A percentile compares a stretch with the other conserved stretches of the same genome.
These are phyloP conservation scores for Boletus insuetus DNA, from an alignment of 768 basidiomycete species.

Conservation along the genomic window DNA sequence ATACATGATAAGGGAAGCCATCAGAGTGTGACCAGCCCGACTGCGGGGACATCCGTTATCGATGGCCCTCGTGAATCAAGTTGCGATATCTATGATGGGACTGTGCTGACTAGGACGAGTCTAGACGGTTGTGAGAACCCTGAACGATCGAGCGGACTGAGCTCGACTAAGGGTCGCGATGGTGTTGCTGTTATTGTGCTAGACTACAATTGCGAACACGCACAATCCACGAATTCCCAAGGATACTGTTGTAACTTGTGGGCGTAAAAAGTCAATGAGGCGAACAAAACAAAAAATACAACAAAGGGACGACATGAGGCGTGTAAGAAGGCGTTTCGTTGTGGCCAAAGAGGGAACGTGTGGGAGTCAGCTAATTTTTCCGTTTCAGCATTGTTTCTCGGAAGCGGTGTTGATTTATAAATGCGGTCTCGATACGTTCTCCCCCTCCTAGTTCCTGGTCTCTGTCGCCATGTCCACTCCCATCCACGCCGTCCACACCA, in stretches of 20 bases:
- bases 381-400: constrained; percentile 20
- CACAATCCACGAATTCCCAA: neutral
- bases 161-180: constrained; percentile 7
- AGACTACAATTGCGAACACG: constrained; percentile 13
- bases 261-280: neutral
- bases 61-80: constrained; percentile 16
- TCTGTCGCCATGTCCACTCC: constrained; percentile 27
- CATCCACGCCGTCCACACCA: constrained; percentile 29
- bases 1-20: neutral
- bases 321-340: constrained; percentile 6
- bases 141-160: neutral
- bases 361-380: constrained; percentile 4
- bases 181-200: constrained; percentile 14
- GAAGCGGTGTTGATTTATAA: constrained; percentile 21
- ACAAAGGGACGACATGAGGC: constrained; percentile 13
- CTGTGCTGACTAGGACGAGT: neutral
- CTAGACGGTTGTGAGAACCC: neutral
- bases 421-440: neutral
- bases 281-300: constrained; percentile 11
- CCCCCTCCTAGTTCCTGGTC: constrained; percentile 4
- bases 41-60: constrained; percentile 8
- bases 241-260: neutral
- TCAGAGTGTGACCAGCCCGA: constrained; percentile 3
- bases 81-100: constrained; percentile 1
- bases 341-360: constrained; percentile 17